phyloP scores from a whole-genome alignment of 2,329 filamentous ascomycete genomes.

The Dryadomyces quercus-mongolicae region DNA sequence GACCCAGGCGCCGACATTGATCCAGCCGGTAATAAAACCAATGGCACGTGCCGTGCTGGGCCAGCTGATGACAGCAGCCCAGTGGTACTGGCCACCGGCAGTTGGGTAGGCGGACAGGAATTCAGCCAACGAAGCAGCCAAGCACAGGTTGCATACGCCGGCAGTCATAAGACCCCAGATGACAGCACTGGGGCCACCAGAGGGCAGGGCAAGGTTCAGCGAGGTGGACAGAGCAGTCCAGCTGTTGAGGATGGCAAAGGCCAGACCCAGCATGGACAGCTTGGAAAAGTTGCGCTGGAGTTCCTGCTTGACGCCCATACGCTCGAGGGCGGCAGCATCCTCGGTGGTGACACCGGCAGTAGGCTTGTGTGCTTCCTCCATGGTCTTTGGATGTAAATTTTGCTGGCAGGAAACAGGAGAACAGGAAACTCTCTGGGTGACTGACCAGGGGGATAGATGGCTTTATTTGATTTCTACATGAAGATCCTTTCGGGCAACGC shows the following conservation, averaged over 20 bases:
- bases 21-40: conserved; percentile 63
- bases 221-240: conserved; percentile 37
- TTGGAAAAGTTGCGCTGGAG: conserved; percentile 37
- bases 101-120: conserved; percentile 54
- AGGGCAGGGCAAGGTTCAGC: conserved; percentile 43
- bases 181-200: conserved; percentile 55
- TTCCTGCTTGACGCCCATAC: conserved; percentile 35
- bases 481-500: background rate
- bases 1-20: conserved; percentile 61
- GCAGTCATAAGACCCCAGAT: conserved; percentile 58
- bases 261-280: conserved; percentile 33
- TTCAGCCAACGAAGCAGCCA: conserved; percentile 58
- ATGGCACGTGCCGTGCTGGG: conserved; percentile 47
- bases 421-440: too few species aligned
- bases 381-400: background rate
- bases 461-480: background rate
- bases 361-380: conserved; percentile 2
- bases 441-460: too few species aligned
- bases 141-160: conserved; percentile 56
- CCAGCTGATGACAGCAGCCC: conserved; percentile 55
- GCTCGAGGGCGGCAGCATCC: conserved; percentile 27
- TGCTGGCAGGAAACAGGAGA: background rate
- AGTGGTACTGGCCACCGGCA: conserved; percentile 56
- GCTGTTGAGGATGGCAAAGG: conserved; percentile 36
- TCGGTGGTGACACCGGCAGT: background rate